A percentile compares a stretch with the other conserved stretches of the same genome.
phyloP scores from a whole-genome alignment of 768 basidiomycete species.

The Pisolithus orientalis region DNA sequence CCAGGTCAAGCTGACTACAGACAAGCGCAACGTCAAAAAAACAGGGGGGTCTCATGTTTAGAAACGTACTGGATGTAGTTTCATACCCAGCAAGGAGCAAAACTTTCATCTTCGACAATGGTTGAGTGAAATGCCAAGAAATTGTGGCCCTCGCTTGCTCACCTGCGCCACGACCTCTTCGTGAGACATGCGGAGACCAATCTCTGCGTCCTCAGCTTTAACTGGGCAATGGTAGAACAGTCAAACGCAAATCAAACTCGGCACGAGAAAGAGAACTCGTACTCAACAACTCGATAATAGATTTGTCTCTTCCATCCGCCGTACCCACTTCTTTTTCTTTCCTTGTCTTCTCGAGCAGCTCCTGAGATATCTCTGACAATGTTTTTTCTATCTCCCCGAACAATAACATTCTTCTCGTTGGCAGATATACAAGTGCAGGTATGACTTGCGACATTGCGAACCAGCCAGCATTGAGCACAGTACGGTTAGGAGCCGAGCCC shows the following conservation, averaged over 20 bases:
- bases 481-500: conserved; percentile 9
- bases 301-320: conserved; percentile 17
- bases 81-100: conserved; percentile 20
- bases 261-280: not conserved
- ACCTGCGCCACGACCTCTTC: conserved; percentile 24
- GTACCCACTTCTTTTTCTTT: conserved; percentile 24
- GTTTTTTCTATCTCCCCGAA: conserved; percentile 20
- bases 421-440: conserved; percentile 28
- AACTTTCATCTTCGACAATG: conserved; percentile 10
- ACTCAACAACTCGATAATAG: conserved; percentile 22
- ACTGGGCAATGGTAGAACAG: conserved; percentile 17
- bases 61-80: conserved; percentile 13
- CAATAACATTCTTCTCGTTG: conserved; percentile 20
- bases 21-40: not conserved
- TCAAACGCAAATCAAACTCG: conserved; percentile 18
- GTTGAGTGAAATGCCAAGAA: not conserved
- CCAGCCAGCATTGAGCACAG: conserved; percentile 5
- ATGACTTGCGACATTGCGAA: conserved; percentile 23
- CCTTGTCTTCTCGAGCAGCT: conserved; percentile 31
- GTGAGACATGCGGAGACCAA: conserved; percentile 18
- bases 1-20: conserved; percentile 31
- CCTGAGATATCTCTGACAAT: conserved; percentile 33
- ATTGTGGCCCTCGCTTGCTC: not conserved
- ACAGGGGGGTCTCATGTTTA: no score
- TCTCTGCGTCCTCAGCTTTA: conserved; percentile 27